phyloP scores from a whole-genome alignment of 345 rosid species.

The Populus euphratica region DNA sequence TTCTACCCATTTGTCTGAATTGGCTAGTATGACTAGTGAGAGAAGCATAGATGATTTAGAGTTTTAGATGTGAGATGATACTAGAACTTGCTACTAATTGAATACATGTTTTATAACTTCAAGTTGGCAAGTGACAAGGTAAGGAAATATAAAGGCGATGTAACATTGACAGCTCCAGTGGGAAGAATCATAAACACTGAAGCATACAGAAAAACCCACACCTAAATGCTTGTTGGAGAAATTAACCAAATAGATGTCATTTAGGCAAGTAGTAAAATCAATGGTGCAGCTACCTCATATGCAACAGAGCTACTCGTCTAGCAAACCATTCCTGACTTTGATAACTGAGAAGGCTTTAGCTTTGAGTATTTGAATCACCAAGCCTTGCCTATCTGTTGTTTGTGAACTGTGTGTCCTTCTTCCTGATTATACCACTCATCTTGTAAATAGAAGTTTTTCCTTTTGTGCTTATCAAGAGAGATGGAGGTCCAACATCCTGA shows the following conservation, averaged over 20 bases:
- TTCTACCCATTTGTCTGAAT: neutral
- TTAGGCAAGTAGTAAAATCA: neutral
- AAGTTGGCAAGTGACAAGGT: neutral
- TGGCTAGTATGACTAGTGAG: neutral
- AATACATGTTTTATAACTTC: neutral
- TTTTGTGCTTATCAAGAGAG: neutral
- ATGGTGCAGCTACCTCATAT: neutral
- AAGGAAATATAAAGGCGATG: neutral
- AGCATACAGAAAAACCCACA: neutral
- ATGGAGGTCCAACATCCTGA: neutral
- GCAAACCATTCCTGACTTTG: neutral
- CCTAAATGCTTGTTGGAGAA: neutral
- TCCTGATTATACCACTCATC: too few relatives aligned
- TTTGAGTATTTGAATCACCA: neutral
- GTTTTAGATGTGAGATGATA: neutral
- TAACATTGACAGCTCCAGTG: neutral
- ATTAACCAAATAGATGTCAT: neutral
- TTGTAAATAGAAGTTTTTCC: neutral
- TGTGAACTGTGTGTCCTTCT: neutral
- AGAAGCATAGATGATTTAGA: neutral
- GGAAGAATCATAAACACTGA: neutral
- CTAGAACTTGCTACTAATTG: neutral
- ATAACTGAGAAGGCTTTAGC: neutral
- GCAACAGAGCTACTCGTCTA: neutral
- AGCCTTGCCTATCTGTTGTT: neutral